phyloP scores from a whole-genome alignment of 345 rosid genomes.

The Anastatica hierochuntica region DNA sequence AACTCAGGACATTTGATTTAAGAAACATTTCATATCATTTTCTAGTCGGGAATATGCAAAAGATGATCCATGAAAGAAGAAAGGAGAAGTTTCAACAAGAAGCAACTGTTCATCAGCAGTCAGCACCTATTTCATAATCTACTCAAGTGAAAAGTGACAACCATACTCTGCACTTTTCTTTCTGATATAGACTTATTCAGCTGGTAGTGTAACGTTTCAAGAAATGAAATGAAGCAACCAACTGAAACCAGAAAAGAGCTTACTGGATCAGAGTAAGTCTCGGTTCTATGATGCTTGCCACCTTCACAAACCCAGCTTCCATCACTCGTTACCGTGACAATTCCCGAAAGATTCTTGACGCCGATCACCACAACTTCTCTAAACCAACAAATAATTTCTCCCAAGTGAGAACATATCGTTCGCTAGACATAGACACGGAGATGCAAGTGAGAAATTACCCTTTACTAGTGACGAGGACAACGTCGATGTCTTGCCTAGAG shows the following conservation, averaged over 20 bases:
- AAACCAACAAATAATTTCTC: neutral
- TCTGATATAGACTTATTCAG: too few relatives aligned
- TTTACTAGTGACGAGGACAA: conserved; percentile 58
- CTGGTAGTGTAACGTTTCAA: too few relatives aligned
- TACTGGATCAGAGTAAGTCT: conserved; percentile 61
- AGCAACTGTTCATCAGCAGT: too few relatives aligned
- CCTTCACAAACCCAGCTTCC: conserved; percentile 76
- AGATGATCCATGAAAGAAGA: too few relatives aligned
- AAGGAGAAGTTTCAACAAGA: too few relatives aligned
- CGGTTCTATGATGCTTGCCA: conserved; percentile 32
- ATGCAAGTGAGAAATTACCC: conserved; percentile 27
- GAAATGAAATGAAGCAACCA: too few relatives aligned
- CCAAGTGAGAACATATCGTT: too few relatives aligned
- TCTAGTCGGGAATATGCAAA: too few relatives aligned
- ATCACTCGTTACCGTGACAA: conserved; percentile 48
- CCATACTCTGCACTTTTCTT: too few relatives aligned
- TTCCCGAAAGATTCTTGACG: conserved; percentile 69
- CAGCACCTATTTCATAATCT: too few relatives aligned
- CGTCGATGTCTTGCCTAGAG: conserved; percentile 58
- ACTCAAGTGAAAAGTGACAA: too few relatives aligned
- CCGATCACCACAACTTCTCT: conserved; percentile 66
- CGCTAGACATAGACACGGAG: neutral
- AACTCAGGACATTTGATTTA: neutral
- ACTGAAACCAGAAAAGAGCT: too few relatives aligned
- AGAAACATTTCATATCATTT: neutral